Conservation (phyloP, 169 alveolate genomes). For the Amoebophrya sp. region DNA sequence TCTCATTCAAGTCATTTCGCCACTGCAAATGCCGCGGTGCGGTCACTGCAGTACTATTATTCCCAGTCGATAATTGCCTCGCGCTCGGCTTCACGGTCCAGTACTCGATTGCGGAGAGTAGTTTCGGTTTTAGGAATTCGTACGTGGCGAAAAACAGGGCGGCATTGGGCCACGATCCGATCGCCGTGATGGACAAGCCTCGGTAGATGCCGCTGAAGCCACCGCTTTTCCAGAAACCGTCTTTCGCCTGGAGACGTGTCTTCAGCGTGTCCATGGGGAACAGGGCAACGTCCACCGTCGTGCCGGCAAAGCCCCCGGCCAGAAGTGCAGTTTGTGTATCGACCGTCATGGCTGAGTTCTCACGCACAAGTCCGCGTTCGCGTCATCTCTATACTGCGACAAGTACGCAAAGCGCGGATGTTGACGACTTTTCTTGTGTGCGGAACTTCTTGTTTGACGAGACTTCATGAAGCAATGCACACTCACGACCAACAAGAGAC, state of each 20-base stretch:
- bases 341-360: too few species aligned
- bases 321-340: background rate
- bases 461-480: too few species aligned
- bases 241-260: slow-evolving; percentile 53
- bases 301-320: background rate
- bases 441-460: too few species aligned
- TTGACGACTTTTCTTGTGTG: too few species aligned
- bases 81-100: too few species aligned
- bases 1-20: background rate
- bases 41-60: background rate
- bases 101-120: too few species aligned
- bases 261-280: slow-evolving; percentile 61
- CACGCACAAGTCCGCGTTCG: too few species aligned
- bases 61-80: background rate
- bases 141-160: slow-evolving; percentile 55
- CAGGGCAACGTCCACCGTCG: slow-evolving; percentile 52
- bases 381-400: too few species aligned
- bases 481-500: too few species aligned
- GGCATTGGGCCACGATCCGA: slow-evolving; percentile 62
- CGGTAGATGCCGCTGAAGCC: slow-evolving; percentile 48
- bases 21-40: background rate
- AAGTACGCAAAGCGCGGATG: too few species aligned
- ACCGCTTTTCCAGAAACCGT: slow-evolving; percentile 28
- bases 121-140: background rate
- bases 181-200: slow-evolving; percentile 54